phyloP scores from a whole-genome alignment of 352 stramenopile species.

The Pythium rishiriense region DNA sequence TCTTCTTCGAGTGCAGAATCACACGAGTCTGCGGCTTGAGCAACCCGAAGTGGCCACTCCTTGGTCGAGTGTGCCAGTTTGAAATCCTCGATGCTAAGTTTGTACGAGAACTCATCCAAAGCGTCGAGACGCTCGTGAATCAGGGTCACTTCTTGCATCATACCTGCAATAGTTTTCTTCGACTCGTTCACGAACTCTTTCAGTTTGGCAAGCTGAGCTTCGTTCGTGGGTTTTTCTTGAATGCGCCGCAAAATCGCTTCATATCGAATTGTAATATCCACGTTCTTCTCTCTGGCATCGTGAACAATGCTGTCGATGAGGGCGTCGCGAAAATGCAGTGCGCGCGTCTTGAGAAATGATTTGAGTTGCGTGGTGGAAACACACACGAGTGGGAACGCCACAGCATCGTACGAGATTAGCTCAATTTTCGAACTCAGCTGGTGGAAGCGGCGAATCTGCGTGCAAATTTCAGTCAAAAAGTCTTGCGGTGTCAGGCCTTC shows the following conservation, averaged over 20 bases:
- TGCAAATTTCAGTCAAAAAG: slow-evolving; percentile 54
- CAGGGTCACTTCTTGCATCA: slow-evolving; percentile 72
- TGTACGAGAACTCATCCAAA: slow-evolving; percentile 84
- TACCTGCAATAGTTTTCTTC: slow-evolving; percentile 72
- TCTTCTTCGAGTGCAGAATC: slow-evolving; percentile 90
- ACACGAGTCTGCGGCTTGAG: slow-evolving; percentile 77
- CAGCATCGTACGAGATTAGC: slow-evolving; percentile 66
- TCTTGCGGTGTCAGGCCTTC: slow-evolving; percentile 21
- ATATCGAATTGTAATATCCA: slow-evolving; percentile 89
- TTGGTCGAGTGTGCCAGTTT: slow-evolving; percentile 88
- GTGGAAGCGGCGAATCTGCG: slow-evolving; percentile 80
- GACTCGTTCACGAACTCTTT: slow-evolving; percentile 88
- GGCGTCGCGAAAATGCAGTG: slow-evolving; percentile 68
- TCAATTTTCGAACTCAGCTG: slow-evolving; percentile 61
- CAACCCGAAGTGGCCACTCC: slow-evolving; percentile 83
- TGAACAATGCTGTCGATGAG: slow-evolving; percentile 83
- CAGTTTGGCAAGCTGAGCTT: slow-evolving; percentile 88
- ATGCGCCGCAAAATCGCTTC: slow-evolving; percentile 88
- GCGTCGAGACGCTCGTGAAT: slow-evolving; percentile 76
- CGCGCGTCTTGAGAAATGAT: slow-evolving; percentile 61
- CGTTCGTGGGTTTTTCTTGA: slow-evolving; percentile 91
- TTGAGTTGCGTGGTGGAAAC: slow-evolving; percentile 73
- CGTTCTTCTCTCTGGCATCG: slow-evolving; percentile 79
- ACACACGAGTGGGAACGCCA: slow-evolving; percentile 79
- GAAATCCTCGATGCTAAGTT: slow-evolving; percentile 89